A percentile compares a stretch with the other conserved stretches of the same genome.
phyloP scores from a whole-genome alignment of 2,329 filamentous ascomycete species.

The Elsinoe arachidis region DNA sequence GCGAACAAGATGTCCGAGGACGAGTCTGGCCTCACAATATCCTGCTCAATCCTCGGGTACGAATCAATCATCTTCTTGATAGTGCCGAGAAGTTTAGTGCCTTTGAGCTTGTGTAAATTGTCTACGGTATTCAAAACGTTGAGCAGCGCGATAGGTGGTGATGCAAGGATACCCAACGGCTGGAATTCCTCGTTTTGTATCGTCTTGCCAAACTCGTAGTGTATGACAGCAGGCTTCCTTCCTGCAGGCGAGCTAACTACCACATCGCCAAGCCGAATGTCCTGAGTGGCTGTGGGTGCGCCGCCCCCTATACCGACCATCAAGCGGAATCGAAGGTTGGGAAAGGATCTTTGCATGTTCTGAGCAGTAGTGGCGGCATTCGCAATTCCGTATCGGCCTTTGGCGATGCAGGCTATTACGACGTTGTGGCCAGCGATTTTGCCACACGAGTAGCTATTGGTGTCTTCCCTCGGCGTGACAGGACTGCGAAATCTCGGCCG shows the following conservation, averaged over 20 bases:
- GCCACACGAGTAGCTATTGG: neutral
- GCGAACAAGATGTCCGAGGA: neutral
- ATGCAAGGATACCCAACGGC: neutral
- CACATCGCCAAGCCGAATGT: slow-evolving; percentile 8
- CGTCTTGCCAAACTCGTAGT: slow-evolving; percentile 18
- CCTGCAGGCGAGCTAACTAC: slow-evolving; percentile 14
- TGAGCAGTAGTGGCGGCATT: neutral
- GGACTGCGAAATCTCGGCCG: slow-evolving; percentile 14
- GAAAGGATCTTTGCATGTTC: neutral
- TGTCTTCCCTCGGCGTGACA: neutral
- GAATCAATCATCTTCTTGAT: neutral
- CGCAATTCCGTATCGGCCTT: neutral
- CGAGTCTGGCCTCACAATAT: neutral
- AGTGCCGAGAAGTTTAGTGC: neutral
- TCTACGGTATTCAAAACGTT: neutral
- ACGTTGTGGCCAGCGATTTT: neutral
- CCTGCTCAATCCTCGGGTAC: neutral
- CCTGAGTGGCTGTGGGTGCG: neutral
- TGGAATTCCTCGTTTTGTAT: slow-evolving; percentile 14
- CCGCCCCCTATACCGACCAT: slow-evolving; percentile 12
- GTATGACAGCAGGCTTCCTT: slow-evolving; percentile 19
- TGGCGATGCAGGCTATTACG: neutral
- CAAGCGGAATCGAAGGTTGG: neutral
- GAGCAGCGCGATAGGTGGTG: neutral
- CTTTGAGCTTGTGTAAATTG: neutral